Evolutionary conservation across 2,329 filamentous ascomycete genomes (phyloP).

Genomic region (Tricladium varicosporioides): DNA sequence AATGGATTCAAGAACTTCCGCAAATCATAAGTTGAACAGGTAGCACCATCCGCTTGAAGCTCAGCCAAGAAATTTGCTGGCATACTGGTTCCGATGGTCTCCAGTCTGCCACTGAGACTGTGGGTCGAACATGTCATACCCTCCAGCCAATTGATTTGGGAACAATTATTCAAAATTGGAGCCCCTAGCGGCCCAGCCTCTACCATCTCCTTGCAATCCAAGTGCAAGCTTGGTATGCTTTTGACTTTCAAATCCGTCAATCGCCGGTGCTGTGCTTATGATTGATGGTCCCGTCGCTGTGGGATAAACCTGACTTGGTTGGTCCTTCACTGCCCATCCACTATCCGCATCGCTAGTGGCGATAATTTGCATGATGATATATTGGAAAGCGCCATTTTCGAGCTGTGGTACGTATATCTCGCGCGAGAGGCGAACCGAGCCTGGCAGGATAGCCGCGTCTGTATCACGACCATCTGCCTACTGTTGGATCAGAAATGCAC

Average conservation of each 20-base stretch:
- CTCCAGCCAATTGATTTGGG: not conserved
- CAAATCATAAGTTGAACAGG: conserved; percentile 3
- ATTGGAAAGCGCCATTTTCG: conserved; percentile 45
- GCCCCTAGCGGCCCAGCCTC: conserved; percentile 11
- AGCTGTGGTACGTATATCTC: conserved; percentile 47
- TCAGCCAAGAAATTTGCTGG: not conserved
- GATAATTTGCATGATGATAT: conserved; percentile 47
- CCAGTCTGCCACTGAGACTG: not conserved
- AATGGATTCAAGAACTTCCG: not conserved
- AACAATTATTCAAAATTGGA: conserved; percentile 7
- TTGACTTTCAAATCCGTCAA: conserved; percentile 18
- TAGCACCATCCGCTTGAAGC: not conserved
- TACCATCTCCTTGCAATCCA: conserved; percentile 9
- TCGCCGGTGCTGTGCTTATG: conserved; percentile 16
- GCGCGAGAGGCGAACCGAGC: conserved; percentile 32
- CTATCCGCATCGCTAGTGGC: conserved; percentile 31
- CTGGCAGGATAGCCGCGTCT: conserved; percentile 32
- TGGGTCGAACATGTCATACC: not conserved
- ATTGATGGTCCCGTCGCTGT: conserved; percentile 23
- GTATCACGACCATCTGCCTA: conserved; percentile 51
- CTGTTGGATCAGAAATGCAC: conserved; percentile 12
- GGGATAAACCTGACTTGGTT: conserved; percentile 19
- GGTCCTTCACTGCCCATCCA: conserved; percentile 31
- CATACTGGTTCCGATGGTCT: not conserved
- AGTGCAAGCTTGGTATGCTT: conserved; percentile 16